Evolutionary conservation across 139 green algal genomes (phyloP).

Genomic region (Picochlorum costavermella): DNA sequence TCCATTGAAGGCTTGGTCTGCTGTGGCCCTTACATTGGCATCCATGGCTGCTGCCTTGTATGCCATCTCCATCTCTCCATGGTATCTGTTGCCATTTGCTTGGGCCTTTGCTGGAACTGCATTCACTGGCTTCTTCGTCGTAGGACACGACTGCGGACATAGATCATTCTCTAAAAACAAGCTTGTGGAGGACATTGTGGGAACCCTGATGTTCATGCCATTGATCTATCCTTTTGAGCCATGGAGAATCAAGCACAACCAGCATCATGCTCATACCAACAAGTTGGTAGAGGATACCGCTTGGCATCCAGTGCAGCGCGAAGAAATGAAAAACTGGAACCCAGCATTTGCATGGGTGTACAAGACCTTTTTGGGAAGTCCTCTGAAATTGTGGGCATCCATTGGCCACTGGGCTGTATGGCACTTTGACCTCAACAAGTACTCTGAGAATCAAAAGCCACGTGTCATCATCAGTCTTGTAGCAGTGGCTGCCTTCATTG

Average conservation of each 20-base stretch:
- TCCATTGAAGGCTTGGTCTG: constrained; percentile 61
- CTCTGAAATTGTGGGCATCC: constrained; percentile 82
- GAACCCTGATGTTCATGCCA: constrained; percentile 82
- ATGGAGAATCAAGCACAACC: constrained; percentile 99
- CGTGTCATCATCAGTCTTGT: constrained; percentile 65
- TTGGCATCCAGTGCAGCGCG: constrained; percentile 76
- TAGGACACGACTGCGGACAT: constrained; percentile 93
- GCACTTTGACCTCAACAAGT: constrained; percentile 86
- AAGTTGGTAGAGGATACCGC: constrained; percentile 93
- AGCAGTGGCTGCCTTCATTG: constrained; percentile 59
- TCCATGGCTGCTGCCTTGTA: constrained; percentile 56
- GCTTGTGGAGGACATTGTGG: constrained; percentile 94
- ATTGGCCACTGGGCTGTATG: constrained; percentile 84
- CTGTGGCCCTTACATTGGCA: constrained; percentile 48
- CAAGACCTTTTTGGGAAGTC: constrained; percentile 76
- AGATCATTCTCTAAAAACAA: constrained; percentile 91
- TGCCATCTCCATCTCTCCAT: constrained; percentile 75
- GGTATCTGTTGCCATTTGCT: constrained; percentile 85
- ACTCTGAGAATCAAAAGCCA: constrained; percentile 69
- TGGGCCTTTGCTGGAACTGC: constrained; percentile 84
- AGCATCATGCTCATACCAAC: constrained; percentile 97
- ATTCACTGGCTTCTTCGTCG: constrained; percentile 89
- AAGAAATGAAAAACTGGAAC: constrained; percentile 38
- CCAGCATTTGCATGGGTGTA: constrained; percentile 28
- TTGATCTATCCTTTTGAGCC: constrained; percentile 97